A percentile compares a stretch with the other conserved stretches of the same genome.
Conservation (phyloP, 331 rosid genomes). For the Phaseolus coccineus region DNA sequence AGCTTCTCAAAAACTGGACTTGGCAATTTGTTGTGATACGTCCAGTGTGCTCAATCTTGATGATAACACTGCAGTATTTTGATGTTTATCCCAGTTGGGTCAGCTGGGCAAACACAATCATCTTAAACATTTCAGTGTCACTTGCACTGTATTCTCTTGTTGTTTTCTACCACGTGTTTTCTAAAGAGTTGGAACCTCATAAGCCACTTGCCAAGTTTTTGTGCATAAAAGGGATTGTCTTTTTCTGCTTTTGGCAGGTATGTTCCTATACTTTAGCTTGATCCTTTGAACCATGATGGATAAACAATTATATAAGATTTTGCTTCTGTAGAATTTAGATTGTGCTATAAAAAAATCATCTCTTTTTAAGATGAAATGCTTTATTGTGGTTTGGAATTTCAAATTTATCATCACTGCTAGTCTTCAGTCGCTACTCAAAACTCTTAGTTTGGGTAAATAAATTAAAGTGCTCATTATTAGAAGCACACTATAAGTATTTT, state of each 20-base stretch:
- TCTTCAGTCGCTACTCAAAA: neutral
- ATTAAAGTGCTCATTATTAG: no score
- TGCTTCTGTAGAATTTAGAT: slow-evolving; percentile 7
- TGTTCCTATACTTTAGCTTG: slow-evolving; percentile 3
- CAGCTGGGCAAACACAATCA: slow-evolving; percentile 82
- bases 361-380: neutral
- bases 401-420: neutral
- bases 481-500: no score
- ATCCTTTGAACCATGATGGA: neutral
- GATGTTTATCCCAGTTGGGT: slow-evolving; percentile 83
- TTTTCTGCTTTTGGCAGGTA: slow-evolving; percentile 98
- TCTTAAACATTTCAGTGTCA: slow-evolving; percentile 78
- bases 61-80: slow-evolving; percentile 70
- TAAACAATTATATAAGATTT: neutral
- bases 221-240: slow-evolving; percentile 94
- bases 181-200: slow-evolving; percentile 85
- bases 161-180: slow-evolving; percentile 83
- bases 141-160: slow-evolving; percentile 86
- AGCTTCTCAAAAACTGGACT: slow-evolving; percentile 84
- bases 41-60: slow-evolving; percentile 81
- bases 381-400: slow-evolving; percentile 17
- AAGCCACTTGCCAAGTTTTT: slow-evolving; percentile 86
- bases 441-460: neutral
- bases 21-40: slow-evolving; percentile 88
- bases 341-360: neutral